phyloP scores from a whole-genome alignment of 1,284 basidiomycete species.

The Fomitopsis pinicola region DNA sequence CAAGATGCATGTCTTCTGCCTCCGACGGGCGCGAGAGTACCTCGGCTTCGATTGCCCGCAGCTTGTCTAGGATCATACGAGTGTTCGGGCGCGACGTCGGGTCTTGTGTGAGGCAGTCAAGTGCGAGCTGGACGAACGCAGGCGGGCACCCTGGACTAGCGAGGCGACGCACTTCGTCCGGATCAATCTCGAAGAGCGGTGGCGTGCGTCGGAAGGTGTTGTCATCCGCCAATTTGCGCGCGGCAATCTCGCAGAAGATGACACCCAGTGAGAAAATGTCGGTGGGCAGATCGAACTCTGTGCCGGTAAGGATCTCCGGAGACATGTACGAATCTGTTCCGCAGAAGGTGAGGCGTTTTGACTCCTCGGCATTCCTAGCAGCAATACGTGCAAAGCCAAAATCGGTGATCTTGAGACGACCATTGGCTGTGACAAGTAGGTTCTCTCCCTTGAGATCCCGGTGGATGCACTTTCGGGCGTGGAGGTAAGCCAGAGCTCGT shows the following conservation, averaged over 20 bases:
- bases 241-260: constrained; percentile 90
- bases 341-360: constrained; percentile 90
- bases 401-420: constrained; percentile 93
- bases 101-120: constrained; percentile 76
- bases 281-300: constrained; percentile 89
- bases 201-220: constrained; percentile 75
- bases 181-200: constrained; percentile 78
- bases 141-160: constrained; percentile 78
- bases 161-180: constrained; percentile 65
- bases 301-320: constrained; percentile 89
- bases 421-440: constrained; percentile 89
- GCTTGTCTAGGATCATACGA: constrained; percentile 67
- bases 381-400: constrained; percentile 96
- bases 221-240: constrained; percentile 82
- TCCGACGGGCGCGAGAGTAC: constrained; percentile 66
- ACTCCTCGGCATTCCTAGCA: constrained; percentile 87
- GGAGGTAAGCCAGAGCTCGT: constrained; percentile 93
- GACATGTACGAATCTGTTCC: constrained; percentile 95
- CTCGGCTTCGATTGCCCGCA: constrained; percentile 79
- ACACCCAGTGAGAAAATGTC: constrained; percentile 95
- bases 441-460: constrained; percentile 97
- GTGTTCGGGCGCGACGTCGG: constrained; percentile 74
- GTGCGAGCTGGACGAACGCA: constrained; percentile 71
- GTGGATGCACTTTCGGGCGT: constrained; percentile 85
- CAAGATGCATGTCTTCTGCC: constrained; percentile 72